phyloP scores from a whole-genome alignment of 1,284 basidiomycete genomes.

The Stereum hirsutum region DNA sequence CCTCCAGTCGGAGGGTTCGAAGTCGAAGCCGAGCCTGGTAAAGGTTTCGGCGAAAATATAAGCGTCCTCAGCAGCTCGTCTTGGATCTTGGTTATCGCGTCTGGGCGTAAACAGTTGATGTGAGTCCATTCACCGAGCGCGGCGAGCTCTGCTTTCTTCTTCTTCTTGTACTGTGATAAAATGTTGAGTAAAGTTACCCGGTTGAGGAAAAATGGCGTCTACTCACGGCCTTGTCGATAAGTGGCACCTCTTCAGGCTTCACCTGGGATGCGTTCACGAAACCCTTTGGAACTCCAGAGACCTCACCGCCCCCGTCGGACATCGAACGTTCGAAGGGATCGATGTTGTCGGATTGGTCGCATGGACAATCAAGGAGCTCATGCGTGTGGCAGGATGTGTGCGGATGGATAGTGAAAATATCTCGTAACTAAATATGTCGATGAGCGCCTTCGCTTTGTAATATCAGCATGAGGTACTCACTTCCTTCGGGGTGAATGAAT shows the following conservation, averaged over 20 bases:
- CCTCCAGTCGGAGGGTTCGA: not conserved
- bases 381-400: slow-evolving; percentile 88
- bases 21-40: slow-evolving; percentile 7
- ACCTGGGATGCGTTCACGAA: slow-evolving; percentile 73
- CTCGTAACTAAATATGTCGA: slow-evolving; percentile 27
- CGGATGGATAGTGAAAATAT: slow-evolving; percentile 84
- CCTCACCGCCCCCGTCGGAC: slow-evolving; percentile 20
- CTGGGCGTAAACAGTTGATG: slow-evolving; percentile 55
- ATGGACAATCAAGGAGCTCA: slow-evolving; percentile 74
- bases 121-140: slow-evolving; percentile 87
- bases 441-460: not conserved
- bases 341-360: slow-evolving; percentile 28
- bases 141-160: slow-evolving; percentile 72
- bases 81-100: slow-evolving; percentile 38
- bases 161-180: slow-evolving; percentile 48
- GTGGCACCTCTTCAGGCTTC: slow-evolving; percentile 34
- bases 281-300: slow-evolving; percentile 26
- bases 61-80: slow-evolving; percentile 57
- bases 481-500: slow-evolving; percentile 86
- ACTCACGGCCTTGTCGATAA: slow-evolving; percentile 46
- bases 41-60: slow-evolving; percentile 25
- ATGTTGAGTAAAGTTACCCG: not conserved
- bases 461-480: slow-evolving; percentile 32
- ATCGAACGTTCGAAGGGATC: slow-evolving; percentile 15
- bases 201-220: slow-evolving; percentile 3